These are phyloP conservation scores for Collariella sp. DNA, from an alignment of 495 filamentous ascomycete genomes.

Conservation along the genomic window DNA sequence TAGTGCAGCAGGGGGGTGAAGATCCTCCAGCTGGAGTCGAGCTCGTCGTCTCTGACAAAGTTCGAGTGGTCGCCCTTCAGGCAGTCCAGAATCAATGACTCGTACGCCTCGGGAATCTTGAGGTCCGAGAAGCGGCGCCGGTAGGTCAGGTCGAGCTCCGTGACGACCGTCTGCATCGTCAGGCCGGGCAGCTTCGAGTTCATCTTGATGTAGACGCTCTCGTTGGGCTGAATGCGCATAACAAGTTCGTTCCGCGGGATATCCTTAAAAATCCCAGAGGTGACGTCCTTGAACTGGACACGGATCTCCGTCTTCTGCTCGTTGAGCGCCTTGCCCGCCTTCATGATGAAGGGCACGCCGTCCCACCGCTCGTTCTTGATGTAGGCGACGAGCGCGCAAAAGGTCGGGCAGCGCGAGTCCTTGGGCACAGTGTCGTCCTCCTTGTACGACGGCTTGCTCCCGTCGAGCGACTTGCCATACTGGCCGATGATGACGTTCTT, in stretches of 20 bases:
- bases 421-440: slow-evolving; percentile 98
- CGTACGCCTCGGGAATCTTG: slow-evolving; percentile 99
- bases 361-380: slow-evolving; percentile 99
- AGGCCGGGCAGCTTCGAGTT: slow-evolving; percentile 98
- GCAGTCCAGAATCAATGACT: slow-evolving; percentile 93
- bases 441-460: slow-evolving; percentile 95
- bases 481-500: slow-evolving; percentile 99
- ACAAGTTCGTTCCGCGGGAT: slow-evolving; percentile 99
- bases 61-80: slow-evolving; percentile 99
- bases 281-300: slow-evolving; percentile 99
- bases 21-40: slow-evolving; percentile 97
- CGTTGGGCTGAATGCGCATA: slow-evolving; percentile 98
- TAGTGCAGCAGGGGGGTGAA: slow-evolving; percentile 97
- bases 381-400: slow-evolving; percentile 91
- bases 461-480: slow-evolving; percentile 93
- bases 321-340: slow-evolving; percentile 97
- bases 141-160: slow-evolving; percentile 97
- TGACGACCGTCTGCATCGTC: slow-evolving; percentile 99
- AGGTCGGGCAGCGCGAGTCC: slow-evolving; percentile 94
- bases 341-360: slow-evolving; percentile 97
- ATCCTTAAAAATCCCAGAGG: slow-evolving; percentile 99
- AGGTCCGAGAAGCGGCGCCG: slow-evolving; percentile 96
- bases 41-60: slow-evolving; percentile 98
- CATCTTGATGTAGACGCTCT: slow-evolving; percentile 99
- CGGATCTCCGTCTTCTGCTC: slow-evolving; percentile 99